Evolutionary conservation across 441 rosid genomes (phyloP).

Genomic region (Lepidium campestre): DNA sequence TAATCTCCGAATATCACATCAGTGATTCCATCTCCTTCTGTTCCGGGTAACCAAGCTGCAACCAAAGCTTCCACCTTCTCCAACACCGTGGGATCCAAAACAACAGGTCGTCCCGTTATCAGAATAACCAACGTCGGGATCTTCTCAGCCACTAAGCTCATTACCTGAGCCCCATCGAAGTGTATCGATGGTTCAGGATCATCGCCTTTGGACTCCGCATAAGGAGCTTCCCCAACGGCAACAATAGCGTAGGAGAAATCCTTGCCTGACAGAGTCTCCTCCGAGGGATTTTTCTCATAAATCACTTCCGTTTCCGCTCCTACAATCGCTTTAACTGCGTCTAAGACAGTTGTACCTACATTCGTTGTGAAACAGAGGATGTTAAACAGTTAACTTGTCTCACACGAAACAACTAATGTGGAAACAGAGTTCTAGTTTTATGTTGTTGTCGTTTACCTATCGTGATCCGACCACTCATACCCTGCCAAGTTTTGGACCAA

Average conservation of each 20-base stretch:
- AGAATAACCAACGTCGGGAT: conserved; percentile 60
- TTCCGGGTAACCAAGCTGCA: conserved; percentile 93
- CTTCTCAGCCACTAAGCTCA: conserved; percentile 43
- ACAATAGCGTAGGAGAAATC: conserved; percentile 59
- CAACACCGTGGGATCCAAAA: conserved; percentile 36
- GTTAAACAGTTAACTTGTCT: neutral
- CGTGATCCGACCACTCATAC: conserved; percentile 64
- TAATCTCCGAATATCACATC: conserved; percentile 63
- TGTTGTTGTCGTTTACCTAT: conserved; percentile 37
- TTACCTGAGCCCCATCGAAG: conserved; percentile 45
- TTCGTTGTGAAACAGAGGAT: neutral
- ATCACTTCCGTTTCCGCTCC: conserved; percentile 55
- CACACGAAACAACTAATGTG: neutral
- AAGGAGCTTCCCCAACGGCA: conserved; percentile 74
- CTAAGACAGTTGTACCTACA: conserved; percentile 70
- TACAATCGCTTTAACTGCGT: conserved; percentile 49
- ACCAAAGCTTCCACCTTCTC: conserved; percentile 58
- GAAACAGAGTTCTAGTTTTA: neutral
- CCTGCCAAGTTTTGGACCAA: conserved; percentile 68
- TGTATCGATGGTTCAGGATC: conserved; percentile 51
- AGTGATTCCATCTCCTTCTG: conserved; percentile 51
- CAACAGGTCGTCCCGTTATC: conserved; percentile 68
- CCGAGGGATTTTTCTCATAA: conserved; percentile 46
- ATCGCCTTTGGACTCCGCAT: conserved; percentile 65
- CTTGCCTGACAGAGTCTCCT: conserved; percentile 35